A percentile compares a stretch with the other conserved stretches of the same genome.
Evolutionary conservation across 2,329 filamentous ascomycete genomes (phyloP).

Genomic region (Ascomycota sp.): DNA sequence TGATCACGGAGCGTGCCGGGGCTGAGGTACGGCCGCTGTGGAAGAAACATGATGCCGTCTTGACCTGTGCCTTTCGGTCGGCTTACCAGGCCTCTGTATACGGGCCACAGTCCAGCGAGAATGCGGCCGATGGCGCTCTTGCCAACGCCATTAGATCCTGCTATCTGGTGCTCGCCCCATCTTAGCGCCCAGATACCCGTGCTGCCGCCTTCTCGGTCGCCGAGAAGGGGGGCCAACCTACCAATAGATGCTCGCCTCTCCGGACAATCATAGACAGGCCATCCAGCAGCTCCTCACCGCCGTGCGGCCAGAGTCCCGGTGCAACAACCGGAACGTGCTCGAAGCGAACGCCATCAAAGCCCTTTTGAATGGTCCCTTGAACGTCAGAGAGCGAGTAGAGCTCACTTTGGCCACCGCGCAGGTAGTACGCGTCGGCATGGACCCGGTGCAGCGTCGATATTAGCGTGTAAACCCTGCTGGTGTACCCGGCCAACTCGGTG

Average conservation of each 20-base stretch:
- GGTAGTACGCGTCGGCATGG: constrained; percentile 73
- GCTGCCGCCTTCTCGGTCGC: not conserved
- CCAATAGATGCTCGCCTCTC: constrained; percentile 73
- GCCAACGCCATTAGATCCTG: constrained; percentile 83
- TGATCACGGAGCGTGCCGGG: constrained; percentile 88
- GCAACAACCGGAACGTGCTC: constrained; percentile 89
- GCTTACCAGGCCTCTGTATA: constrained; percentile 81
- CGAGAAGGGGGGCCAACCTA: constrained; percentile 11
- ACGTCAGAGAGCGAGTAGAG: constrained; percentile 78
- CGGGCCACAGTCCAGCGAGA: constrained; percentile 84
- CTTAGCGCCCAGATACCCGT: constrained; percentile 3
- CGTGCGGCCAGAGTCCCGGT: constrained; percentile 68
- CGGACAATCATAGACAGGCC: constrained; percentile 77
- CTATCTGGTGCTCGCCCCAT: constrained; percentile 32
- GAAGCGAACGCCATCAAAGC: constrained; percentile 82
- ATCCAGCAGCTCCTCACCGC: constrained; percentile 80
- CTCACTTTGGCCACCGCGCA: constrained; percentile 46
- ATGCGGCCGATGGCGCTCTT: constrained; percentile 79
- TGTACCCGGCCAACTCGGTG: constrained; percentile 87
- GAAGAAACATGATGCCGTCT: constrained; percentile 96
- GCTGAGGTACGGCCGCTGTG: constrained; percentile 79
- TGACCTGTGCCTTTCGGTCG: constrained; percentile 60
- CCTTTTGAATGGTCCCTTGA: constrained; percentile 82
- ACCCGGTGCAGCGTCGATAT: constrained; percentile 89
- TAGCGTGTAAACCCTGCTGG: constrained; percentile 83